Evolutionary conservation across 1,139 yeast genomes (phyloP).

Genomic region (Pichia sp.): DNA sequence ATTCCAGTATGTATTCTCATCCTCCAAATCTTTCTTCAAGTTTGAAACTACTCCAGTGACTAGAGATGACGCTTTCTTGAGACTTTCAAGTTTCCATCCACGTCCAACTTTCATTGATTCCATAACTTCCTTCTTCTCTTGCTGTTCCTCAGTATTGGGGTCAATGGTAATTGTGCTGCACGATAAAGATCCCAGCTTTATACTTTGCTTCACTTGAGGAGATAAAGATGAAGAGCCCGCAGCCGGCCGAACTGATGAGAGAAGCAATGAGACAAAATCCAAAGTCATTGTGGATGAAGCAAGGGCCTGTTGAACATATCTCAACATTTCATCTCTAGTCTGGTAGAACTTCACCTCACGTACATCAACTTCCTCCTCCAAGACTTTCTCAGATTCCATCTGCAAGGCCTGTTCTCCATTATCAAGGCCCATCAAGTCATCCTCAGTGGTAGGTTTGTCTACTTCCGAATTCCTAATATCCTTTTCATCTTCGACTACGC

Average conservation of each 20-base stretch:
- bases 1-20: slow-evolving; percentile 73
- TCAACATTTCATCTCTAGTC: slow-evolving; percentile 10
- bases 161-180: slow-evolving; percentile 43
- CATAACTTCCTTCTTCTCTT: slow-evolving; percentile 22
- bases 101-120: slow-evolving; percentile 39
- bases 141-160: slow-evolving; percentile 12
- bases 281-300: slow-evolving; percentile 85
- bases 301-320: slow-evolving; percentile 47
- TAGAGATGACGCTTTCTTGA: slow-evolving; percentile 47
- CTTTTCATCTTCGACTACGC: slow-evolving; percentile 1
- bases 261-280: slow-evolving; percentile 77
- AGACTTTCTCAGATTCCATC: not conserved
- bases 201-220: slow-evolving; percentile 70
- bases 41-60: slow-evolving; percentile 46
- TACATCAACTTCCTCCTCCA: slow-evolving; percentile 31
- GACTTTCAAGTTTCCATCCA: slow-evolving; percentile 81
- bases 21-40: slow-evolving; percentile 46
- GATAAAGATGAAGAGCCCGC: slow-evolving; percentile 87
- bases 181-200: slow-evolving; percentile 74
- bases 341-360: slow-evolving; percentile 34
- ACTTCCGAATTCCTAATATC: too few species aligned
- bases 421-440: slow-evolving; percentile 2
- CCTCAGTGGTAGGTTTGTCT: slow-evolving; percentile 1
- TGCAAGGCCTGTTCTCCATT: slow-evolving; percentile 1
- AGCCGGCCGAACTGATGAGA: slow-evolving; percentile 78